Evolutionary conservation across 371 early-diverging fungal genomes (phyloP), one percentile per base, ranked within the genome.

Genomic region (Dentiscutata heterogama): DNA sequence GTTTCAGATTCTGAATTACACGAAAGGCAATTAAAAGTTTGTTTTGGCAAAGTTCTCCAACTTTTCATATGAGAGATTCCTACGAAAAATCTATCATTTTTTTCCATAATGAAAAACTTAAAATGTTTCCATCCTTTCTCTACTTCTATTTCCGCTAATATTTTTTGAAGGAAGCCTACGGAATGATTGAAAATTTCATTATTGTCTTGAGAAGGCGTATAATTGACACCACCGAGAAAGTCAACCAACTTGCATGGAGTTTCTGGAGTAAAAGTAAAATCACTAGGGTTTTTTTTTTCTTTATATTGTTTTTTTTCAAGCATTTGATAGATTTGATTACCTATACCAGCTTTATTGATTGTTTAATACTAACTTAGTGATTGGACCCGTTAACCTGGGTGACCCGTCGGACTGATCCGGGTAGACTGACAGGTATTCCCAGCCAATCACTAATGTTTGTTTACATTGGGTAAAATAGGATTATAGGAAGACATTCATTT

Each of bases 1-100:
- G 80, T 79, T 68, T 79, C 80, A 1, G 80, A 79, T 27, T 79
- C 53, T 14, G n/a, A 39, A 50, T 79, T 70, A 39, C 80, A 79
- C 29, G 80, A 65, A 2, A 79, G 20, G 35, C 80, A 79, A 65
- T 79, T 79, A 18, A 22, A 3, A n/a, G 11, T 51, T 79, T 79
- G 68, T 14, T 8, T 11, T 16, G 80, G 80, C 6, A 56, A 42
- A 25, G 13, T 5, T 54, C 39, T 27, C 8, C 22, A 3, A 6
- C 2, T 13, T n/a, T 77, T 42, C 6, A 25, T 8, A 8, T 18
- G 51, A 74, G 16, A 27, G 13, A 53, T 25, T n/a, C 1, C n/a
- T 42, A 53, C 77, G 39, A 10, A 77, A 77, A 77, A 77, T 29
- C 67, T 58, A 2, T 31, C 22, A 70, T 39, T 7, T 10, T 16